These are phyloP conservation scores for Phytophthora pseudosyringae DNA, from an alignment of 352 stramenopile genomes.

Conservation along the genomic window DNA sequence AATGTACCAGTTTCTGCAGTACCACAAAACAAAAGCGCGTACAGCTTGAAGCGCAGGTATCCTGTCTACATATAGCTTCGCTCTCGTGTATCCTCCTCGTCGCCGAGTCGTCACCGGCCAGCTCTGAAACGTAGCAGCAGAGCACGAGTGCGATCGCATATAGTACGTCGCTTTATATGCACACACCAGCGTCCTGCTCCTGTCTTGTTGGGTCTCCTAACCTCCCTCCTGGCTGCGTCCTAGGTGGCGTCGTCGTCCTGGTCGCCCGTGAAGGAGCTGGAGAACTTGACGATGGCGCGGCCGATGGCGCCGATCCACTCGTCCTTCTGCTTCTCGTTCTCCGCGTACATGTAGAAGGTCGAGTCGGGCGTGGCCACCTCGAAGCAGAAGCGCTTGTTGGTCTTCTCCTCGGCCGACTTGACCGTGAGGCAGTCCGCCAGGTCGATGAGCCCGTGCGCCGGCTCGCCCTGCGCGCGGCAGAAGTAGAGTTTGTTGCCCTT, in stretches of 20 bases:
- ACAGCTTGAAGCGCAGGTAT: not conserved
- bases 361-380: conserved; percentile 90
- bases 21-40: no score
- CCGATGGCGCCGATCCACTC: conserved; percentile 96
- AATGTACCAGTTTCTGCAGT: no score
- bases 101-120: conserved; percentile 6
- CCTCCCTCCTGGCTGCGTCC: not conserved
- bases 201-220: conserved; percentile 7
- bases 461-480: conserved; percentile 71
- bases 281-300: conserved; percentile 97
- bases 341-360: conserved; percentile 93
- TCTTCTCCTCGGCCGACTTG: conserved; percentile 92
- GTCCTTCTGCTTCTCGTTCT: conserved; percentile 93
- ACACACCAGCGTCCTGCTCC: not conserved
- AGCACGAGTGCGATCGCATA: not conserved
- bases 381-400: conserved; percentile 92
- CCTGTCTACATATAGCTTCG: not conserved
- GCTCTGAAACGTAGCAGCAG: no score
- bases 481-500: conserved; percentile 94
- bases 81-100: conserved; percentile 14
- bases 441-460: conserved; percentile 90
- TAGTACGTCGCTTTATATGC: conserved; percentile 11
- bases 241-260: conserved; percentile 71
- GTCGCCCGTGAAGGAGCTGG: conserved; percentile 95
- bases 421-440: conserved; percentile 91